These are phyloP conservation scores for Ganoderma lucidum DNA, from an alignment of 1,284 basidiomycete species.

Conservation along the genomic window DNA sequence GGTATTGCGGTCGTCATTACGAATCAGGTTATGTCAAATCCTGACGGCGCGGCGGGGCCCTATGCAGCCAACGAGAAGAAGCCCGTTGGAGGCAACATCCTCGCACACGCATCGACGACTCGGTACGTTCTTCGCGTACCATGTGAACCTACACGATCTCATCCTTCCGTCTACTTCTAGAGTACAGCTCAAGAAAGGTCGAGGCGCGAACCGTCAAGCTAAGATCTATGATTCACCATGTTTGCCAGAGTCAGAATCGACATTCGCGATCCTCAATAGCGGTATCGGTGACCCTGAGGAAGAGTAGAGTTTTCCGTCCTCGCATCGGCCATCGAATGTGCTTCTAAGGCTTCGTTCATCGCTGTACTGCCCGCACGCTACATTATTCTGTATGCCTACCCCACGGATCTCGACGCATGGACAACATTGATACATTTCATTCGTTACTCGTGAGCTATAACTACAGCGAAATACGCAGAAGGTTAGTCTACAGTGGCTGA, in stretches of 20 bases:
- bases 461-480: slow-evolving; percentile 30
- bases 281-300: slow-evolving; percentile 95
- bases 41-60: slow-evolving; percentile 91
- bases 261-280: slow-evolving; percentile 91
- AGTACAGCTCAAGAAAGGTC: slow-evolving; percentile 91
- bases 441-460: slow-evolving; percentile 21
- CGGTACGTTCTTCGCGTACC: slow-evolving; percentile 54
- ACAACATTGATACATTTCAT: slow-evolving; percentile 24
- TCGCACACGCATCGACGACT: slow-evolving; percentile 96
- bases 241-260: slow-evolving; percentile 95
- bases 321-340: slow-evolving; percentile 12
- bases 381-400: slow-evolving; percentile 16
- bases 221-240: slow-evolving; percentile 99
- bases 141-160: background rate
- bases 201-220: slow-evolving; percentile 93
- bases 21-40: slow-evolving; percentile 99
- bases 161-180: slow-evolving; percentile 46
- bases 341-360: slow-evolving; percentile 10
- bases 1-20: slow-evolving; percentile 98
- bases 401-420: slow-evolving; percentile 8
- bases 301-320: slow-evolving; percentile 53
- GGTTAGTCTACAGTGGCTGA: slow-evolving; percentile 33
- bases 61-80: slow-evolving; percentile 95
- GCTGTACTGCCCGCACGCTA: slow-evolving; percentile 5
- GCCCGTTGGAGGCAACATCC: slow-evolving; percentile 96